Evolutionary conservation across 2,329 filamentous ascomycete genomes (phyloP).

Genomic region (Tolypocladium album): DNA sequence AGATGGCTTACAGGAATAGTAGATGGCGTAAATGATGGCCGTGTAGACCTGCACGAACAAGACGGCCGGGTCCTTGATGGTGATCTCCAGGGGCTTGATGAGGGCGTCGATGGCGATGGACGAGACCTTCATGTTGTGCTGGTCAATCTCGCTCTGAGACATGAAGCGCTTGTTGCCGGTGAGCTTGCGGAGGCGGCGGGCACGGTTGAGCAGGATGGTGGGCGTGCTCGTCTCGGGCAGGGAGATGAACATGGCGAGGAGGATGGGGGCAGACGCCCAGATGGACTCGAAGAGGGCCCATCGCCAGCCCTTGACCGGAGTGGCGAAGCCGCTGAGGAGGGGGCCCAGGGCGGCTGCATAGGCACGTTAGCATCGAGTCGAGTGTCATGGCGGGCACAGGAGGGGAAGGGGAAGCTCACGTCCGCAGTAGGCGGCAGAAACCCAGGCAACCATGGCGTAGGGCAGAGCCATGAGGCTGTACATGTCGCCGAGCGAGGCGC

Average conservation of each 20-base stretch:
- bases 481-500: constrained; percentile 40
- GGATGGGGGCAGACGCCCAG: constrained; percentile 47
- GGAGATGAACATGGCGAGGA: constrained; percentile 49
- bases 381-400: neutral
- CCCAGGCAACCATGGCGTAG: constrained; percentile 50
- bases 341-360: constrained; percentile 45
- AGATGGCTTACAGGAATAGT: constrained; percentile 36
- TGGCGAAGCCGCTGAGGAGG: constrained; percentile 48
- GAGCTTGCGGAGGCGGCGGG: constrained; percentile 47
- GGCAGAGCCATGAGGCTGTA: constrained; percentile 45
- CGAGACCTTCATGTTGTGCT: constrained; percentile 37
- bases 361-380: constrained; percentile 2
- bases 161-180: constrained; percentile 47
- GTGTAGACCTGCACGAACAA: constrained; percentile 53
- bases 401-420: constrained; percentile 15
- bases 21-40: constrained; percentile 50
- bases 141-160: constrained; percentile 54
- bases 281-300: constrained; percentile 56
- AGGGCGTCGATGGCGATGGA: constrained; percentile 43
- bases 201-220: constrained; percentile 51
- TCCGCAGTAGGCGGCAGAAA: constrained; percentile 38
- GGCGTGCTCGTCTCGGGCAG: constrained; percentile 52
- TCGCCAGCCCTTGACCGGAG: constrained; percentile 47
- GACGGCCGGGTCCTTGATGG: constrained; percentile 49
- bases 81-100: constrained; percentile 50